Conservation (phyloP, 164 flowering plant species). For the Echeveria elegans region DNA sequence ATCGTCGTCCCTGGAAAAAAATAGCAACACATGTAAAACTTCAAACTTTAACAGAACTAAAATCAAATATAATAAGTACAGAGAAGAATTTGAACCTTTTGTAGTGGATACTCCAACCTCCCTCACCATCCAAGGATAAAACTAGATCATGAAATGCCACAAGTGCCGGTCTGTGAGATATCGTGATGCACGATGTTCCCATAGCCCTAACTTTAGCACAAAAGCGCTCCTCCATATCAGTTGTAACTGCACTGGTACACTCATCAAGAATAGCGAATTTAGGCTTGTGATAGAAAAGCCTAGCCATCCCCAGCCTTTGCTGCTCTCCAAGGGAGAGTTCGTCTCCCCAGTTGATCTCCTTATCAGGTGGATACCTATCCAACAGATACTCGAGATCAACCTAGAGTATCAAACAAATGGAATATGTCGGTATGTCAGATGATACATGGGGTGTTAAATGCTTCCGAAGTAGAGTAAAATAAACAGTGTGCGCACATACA, state of each 20-base stretch:
- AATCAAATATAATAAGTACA: background rate
- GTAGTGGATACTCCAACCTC: constrained; percentile 78
- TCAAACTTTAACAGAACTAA: background rate
- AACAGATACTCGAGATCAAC: constrained; percentile 94
- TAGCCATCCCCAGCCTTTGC: constrained; percentile 98
- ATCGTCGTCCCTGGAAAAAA: constrained; percentile 46
- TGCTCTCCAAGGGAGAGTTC: constrained; percentile 99
- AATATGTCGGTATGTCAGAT: background rate
- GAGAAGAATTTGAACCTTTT: constrained; percentile 37
- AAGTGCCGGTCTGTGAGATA: constrained; percentile 98
- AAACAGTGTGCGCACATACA: constrained; percentile 30
- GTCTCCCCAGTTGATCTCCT: constrained; percentile 97
- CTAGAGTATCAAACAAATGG: constrained; percentile 24
- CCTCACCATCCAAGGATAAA: constrained; percentile 96
- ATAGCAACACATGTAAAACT: background rate
- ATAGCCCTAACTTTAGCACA: constrained; percentile 96
- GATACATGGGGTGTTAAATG: background rate
- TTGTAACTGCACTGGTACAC: constrained; percentile 99
- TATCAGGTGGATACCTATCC: constrained; percentile 85
- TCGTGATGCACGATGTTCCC: constrained; percentile 99
- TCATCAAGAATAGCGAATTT: constrained; percentile 99
- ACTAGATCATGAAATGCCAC: constrained; percentile 98
- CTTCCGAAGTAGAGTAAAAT: background rate
- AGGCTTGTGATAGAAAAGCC: constrained; percentile 96
- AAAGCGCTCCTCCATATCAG: constrained; percentile 99